These are phyloP conservation scores for Beauveria varroae DNA, from an alignment of 2,329 filamentous ascomycete genomes.

Conservation along the genomic window DNA sequence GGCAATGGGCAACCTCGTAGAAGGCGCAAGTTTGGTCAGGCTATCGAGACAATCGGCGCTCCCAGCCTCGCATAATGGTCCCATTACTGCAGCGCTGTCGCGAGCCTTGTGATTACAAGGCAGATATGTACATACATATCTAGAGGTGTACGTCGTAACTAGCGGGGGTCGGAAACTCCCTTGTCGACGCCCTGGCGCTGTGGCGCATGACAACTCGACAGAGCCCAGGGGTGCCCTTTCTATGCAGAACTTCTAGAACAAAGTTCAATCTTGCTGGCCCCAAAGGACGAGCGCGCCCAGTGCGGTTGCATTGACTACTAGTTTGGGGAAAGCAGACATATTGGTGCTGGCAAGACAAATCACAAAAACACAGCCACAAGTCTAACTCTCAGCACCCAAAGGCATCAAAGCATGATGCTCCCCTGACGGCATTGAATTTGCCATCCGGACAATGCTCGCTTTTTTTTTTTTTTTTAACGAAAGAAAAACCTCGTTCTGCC, in stretches of 20 bases:
- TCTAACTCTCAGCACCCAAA: background rate
- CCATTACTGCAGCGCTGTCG: background rate
- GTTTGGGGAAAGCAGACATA: no score
- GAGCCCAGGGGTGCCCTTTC: background rate
- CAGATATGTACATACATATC: background rate
- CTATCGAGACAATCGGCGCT: background rate
- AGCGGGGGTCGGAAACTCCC: background rate
- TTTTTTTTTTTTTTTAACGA: no score
- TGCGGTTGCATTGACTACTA: background rate
- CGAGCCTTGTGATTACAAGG: background rate
- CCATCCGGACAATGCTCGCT: background rate
- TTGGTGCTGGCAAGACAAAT: no score
- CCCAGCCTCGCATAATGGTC: background rate
- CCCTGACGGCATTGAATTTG: background rate
- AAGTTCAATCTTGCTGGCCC: background rate
- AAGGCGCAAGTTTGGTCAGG: background rate
- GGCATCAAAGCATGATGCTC: background rate
- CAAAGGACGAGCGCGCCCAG: background rate
- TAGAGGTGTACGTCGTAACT: no score
- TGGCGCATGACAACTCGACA: no score
- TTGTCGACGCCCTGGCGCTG: background rate
- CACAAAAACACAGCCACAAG: background rate
- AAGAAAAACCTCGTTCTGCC: no score
- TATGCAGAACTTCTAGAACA: constrained; percentile 4
- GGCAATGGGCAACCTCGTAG: no score